phyloP scores from a whole-genome alignment of 768 basidiomycete species.

The Suillus placidus region DNA sequence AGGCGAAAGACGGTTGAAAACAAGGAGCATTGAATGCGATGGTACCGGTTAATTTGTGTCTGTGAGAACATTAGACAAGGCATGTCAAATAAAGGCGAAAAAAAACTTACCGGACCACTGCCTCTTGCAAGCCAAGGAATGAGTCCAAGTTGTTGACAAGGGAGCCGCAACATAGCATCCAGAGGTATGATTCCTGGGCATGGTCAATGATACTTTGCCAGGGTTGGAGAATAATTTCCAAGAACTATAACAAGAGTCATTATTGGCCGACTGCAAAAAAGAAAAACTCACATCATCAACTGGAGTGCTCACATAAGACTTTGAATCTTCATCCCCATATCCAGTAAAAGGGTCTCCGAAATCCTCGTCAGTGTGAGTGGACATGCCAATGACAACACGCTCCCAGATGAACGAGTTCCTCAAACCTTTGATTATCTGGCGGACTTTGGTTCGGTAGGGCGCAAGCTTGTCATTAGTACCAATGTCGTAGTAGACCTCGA shows the following conservation, averaged over 20 bases:
- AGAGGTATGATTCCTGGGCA: not conserved
- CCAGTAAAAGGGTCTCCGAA: not conserved
- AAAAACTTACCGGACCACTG: not conserved
- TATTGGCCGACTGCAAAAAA: too few relatives aligned
- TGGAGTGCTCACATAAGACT: not conserved
- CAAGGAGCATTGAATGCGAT: not conserved
- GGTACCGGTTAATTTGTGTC: not conserved
- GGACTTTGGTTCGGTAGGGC: not conserved
- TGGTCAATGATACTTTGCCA: not conserved
- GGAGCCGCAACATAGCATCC: not conserved
- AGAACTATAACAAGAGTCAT: too few relatives aligned
- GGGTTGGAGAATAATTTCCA: not conserved
- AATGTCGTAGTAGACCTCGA: not conserved
- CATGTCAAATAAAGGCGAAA: not conserved
- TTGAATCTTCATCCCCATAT: not conserved
- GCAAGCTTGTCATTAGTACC: not conserved
- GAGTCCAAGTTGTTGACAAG: not conserved
- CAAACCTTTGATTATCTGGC: not conserved
- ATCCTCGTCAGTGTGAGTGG: not conserved
- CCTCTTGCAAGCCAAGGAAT: not conserved
- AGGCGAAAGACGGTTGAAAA: not conserved
- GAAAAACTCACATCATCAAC: conserved; percentile 3
- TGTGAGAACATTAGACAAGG: not conserved
- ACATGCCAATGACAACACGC: not conserved
- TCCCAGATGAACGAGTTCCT: not conserved